Conservation (phyloP, 805 yeast species). For the Wickerhamomyces silvicola region DNA sequence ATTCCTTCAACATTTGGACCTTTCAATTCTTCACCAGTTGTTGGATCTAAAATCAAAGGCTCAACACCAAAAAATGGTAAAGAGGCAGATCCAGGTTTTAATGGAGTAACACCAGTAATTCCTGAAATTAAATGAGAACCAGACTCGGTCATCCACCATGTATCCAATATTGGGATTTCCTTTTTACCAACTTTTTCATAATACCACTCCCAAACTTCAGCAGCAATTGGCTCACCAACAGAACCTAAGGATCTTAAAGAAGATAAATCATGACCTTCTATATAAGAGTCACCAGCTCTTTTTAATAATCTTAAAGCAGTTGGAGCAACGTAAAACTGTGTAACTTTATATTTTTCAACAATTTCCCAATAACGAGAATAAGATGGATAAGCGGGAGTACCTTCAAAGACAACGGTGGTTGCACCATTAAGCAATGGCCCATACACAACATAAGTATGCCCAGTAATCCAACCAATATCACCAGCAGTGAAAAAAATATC, state of each 20-base stretch:
- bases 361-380: conserved; percentile 78
- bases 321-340: conserved; percentile 81
- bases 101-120: conserved; percentile 69
- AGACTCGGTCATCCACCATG: conserved; percentile 88
- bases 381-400: conserved; percentile 82
- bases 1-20: conserved; percentile 80
- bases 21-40: conserved; percentile 58
- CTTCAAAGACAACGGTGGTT: conserved; percentile 76
- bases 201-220: conserved; percentile 87
- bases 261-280: conserved; percentile 54
- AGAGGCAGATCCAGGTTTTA: conserved; percentile 82
- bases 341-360: conserved; percentile 62
- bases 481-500: conserved; percentile 82
- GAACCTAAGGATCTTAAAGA: conserved; percentile 70
- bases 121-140: conserved; percentile 79
- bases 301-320: conserved; percentile 73
- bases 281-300: conserved; percentile 62
- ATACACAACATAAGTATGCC: conserved; percentile 77
- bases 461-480: conserved; percentile 90
- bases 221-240: conserved; percentile 82
- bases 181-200: conserved; percentile 62
- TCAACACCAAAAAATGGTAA: conserved; percentile 81
- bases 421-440: conserved; percentile 76
- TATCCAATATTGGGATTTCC: conserved; percentile 68
- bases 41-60: conserved; percentile 68